Conservation (phyloP, 768 basidiomycete genomes). For the Collybia sordida region DNA sequence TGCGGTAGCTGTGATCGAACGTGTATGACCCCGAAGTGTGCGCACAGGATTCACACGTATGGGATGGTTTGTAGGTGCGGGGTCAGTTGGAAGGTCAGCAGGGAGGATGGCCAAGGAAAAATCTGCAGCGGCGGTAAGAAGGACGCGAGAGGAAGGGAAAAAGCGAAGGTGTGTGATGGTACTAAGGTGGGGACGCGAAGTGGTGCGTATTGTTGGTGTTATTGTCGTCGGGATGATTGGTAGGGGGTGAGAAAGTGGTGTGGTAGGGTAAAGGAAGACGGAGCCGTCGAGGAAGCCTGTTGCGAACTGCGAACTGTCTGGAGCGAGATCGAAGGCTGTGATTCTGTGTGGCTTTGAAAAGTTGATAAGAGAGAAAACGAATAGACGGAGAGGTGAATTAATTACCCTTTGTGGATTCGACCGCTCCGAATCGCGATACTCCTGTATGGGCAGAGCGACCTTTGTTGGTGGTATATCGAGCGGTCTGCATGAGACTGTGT, state of each 20-base stretch:
- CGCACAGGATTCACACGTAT: conserved; percentile 51
- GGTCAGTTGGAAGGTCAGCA: conserved; percentile 40
- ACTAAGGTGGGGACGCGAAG: conserved; percentile 47
- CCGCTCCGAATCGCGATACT: conserved; percentile 47
- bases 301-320: conserved; percentile 57
- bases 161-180: conserved; percentile 56
- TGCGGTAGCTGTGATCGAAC: conserved; percentile 58
- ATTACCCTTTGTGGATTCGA: conserved; percentile 40
- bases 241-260: conserved; percentile 18
- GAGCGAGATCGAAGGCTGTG: conserved; percentile 62
- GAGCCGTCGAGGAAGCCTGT: conserved; percentile 63
- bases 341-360: conserved; percentile 49
- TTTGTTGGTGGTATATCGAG: conserved; percentile 47
- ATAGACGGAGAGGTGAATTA: conserved; percentile 4
- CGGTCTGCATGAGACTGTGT: conserved; percentile 45
- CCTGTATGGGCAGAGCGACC: conserved; percentile 49
- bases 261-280: conserved; percentile 47
- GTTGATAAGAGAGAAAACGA: background rate
- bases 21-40: conserved; percentile 63
- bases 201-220: conserved; percentile 26
- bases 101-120: conserved; percentile 67
- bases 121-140: conserved; percentile 69
- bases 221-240: conserved; percentile 17
- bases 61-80: conserved; percentile 15
- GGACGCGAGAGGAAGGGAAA: conserved; percentile 71